Evolutionary conservation across 2,329 filamentous ascomycete species (phyloP), one percentile per base, ranked within the genome.

Genomic region (Penicillium freii): DNA sequence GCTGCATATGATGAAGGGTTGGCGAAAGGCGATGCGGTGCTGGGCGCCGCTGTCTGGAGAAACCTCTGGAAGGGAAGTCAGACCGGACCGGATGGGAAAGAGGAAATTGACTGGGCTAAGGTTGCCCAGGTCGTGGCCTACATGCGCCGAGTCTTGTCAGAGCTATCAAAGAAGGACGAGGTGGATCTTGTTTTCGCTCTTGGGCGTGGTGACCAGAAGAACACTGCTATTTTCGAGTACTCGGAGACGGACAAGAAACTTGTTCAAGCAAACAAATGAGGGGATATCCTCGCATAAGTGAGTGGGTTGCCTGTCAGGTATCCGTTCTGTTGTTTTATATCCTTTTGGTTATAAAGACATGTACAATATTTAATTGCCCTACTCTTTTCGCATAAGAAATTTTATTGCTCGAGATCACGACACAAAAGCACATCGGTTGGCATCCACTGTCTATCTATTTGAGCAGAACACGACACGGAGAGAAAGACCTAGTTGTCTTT

Each of bases 11-110:
- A 77, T 42, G 78, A 81, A 56, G 77, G 77, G 0, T 61, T 80
- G 46, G 70, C 75, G 21, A 77, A 78, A 56, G 76, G 79, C 3
- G 77, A 81, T 68, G 76, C 77, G 9, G 73, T 79, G 51, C 70
- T 81, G 45, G 75, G 73, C 5, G 77, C 89, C 42, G 94, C 94
- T 9, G 81, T 99, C 47, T 99, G 94, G 94, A 84, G 94, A 69
- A 97, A 97, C 75, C 72, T 99, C 55, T 96, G 91, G 81, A 92
- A 93, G 78, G 91, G 85, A 23, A 79, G 78, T 45, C 80, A 84
- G 57, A 71, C 66, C n/a, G 68, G 64, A 5, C 64, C 71, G 2
- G 67, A 73, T 49, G 73, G 70, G 19, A 52, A 52, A 1, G 56
- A 69, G 23, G 81, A 87, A 54, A 80, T 87, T 19, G 84, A 90